A percentile compares a stretch with the other conserved stretches of the same genome.
Evolutionary conservation across 495 filamentous ascomycete species (phyloP).

Genomic region (Neurospora sp.): DNA sequence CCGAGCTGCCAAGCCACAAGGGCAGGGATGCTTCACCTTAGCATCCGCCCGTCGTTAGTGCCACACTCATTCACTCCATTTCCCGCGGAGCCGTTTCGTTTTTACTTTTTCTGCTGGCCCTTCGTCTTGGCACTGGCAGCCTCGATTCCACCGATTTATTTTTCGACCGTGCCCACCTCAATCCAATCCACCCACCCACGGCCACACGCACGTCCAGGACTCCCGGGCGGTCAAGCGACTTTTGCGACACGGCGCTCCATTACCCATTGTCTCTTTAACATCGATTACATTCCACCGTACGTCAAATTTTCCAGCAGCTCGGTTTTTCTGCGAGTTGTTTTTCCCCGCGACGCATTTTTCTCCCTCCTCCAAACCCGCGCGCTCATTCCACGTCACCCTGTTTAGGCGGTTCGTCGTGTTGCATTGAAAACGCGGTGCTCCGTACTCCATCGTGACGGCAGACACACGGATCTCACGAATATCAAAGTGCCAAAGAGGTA

Average conservation of each 20-base stretch:
- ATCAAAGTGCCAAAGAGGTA: neutral
- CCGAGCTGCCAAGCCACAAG: neutral
- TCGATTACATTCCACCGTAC: neutral
- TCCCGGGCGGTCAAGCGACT: neutral
- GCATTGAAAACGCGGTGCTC: neutral
- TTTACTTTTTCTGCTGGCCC: neutral
- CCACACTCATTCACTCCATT: neutral
- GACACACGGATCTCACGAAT: neutral
- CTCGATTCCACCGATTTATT: neutral
- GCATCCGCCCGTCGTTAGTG: neutral
- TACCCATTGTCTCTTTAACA: neutral
- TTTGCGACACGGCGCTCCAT: neutral
- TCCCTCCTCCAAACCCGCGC: neutral
- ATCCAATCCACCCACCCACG: neutral
- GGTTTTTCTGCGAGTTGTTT: neutral
- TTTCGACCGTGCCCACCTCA: neutral
- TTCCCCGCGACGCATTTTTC: neutral
- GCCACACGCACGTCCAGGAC: neutral
- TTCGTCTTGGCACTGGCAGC: neutral
- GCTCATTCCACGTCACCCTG: neutral
- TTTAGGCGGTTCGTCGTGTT: neutral
- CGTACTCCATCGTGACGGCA: neutral
- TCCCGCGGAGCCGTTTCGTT: neutral
- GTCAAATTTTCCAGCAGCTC: neutral
- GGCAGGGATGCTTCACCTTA: neutral